Base-by-base conservation (phyloP, 2,329 filamentous ascomycete genomes). In the Xylaria arbuscula region DNA sequence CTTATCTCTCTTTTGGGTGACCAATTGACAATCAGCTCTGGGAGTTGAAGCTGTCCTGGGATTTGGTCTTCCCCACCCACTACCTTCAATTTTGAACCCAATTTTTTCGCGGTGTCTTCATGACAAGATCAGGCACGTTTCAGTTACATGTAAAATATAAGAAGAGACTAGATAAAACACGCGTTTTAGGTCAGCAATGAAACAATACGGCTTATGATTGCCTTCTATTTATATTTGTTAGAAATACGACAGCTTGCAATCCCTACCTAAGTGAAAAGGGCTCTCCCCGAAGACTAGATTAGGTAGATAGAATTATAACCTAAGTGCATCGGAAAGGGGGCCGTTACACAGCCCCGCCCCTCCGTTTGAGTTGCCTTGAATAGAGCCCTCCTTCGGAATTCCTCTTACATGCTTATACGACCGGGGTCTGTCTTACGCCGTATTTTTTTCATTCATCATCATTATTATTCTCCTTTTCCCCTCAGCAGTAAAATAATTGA, bases 151-250 rank as follows among this genome's bases (percentile, higher is more conserved):
- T 66, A 48, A 68, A 73, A 38, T 70, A 55, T 59, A 68, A 68
- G 60, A 15, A 66, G 69, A 70, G 59, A 69, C 13, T 72, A 72
- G 71, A 72, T 65, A 63, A 70, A 73, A 72, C 70, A 54, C 65
- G 67, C 65, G 71, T 71, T 72, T 71, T 70, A 64, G 60, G 45
- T 67, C 60, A 72, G 70, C 69, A 70, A 72, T 72, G 60, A 68
- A 63, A 68, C 57, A 53, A 19, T 10, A 59, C 40, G 24, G 38
- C 10, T 56, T 55, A 53, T 58, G 61, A 58, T 61, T 42, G 32
- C 63, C 62, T 42, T 40, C 38, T 56, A 56, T 62, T n/a, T 47
- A 34, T 40, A 48, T 15, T 62, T 54, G 2, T 34, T 45, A 2
- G 1, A 11, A 13, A 28, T 2, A 64, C 13, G 22, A 7, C 22